phyloP scores from a whole-genome alignment of 306 rosid species.

The Citrullus colocynthis region DNA sequence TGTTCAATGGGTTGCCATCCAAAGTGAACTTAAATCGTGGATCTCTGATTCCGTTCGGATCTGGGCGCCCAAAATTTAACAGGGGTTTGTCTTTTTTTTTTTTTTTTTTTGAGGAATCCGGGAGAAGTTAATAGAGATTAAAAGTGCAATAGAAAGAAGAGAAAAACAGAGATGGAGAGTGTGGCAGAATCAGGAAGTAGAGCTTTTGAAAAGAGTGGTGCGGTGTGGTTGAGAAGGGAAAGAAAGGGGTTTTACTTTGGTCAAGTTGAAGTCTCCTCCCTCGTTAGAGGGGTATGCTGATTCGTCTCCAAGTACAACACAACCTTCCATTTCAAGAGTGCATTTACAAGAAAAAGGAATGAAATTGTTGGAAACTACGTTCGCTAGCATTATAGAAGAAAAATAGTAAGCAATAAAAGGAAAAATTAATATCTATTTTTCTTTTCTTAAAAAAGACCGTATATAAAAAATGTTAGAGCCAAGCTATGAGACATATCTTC shows the following conservation, averaged over 20 bases:
- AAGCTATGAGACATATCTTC: no score
- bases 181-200: neutral
- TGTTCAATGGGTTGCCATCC: slow-evolving; percentile 13
- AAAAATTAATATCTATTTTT: no score
- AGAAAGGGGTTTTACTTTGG: neutral
- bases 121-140: neutral
- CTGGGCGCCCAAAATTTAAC: neutral
- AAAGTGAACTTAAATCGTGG: slow-evolving; percentile 15
- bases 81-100: neutral
- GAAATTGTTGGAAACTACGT: no score
- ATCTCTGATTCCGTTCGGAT: slow-evolving; percentile 4
- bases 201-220: neutral
- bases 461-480: no score
- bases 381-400: no score
- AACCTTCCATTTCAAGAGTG: no score
- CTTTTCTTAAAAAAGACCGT: no score
- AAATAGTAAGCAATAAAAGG: no score
- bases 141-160: no score
- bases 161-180: neutral
- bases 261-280: neutral
- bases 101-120: neutral
- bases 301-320: no score
- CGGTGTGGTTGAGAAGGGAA: neutral
- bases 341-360: no score
- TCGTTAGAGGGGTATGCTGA: no score